These are phyloP conservation scores for Scutellaria minor DNA, from an alignment of 257 asterid species.

Conservation along the genomic window DNA sequence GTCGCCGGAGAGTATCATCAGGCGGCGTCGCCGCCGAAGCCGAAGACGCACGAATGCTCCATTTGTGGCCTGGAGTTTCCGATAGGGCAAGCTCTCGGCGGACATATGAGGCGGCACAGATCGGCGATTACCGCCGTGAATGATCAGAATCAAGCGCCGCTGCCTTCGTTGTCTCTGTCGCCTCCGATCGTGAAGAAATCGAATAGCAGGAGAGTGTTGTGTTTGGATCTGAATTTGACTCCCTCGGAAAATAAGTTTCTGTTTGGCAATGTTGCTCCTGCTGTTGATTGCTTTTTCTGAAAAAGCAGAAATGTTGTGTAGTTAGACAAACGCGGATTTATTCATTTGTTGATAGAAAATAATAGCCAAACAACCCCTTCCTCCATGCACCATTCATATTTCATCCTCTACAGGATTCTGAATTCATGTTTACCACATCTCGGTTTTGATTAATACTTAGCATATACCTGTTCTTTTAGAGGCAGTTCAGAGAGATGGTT, in stretches of 20 bases:
- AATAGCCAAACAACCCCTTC: conserved; percentile 16
- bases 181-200: conserved; percentile 51
- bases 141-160: conserved; percentile 26
- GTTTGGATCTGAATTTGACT: conserved; percentile 68
- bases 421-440: background rate
- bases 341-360: conserved; percentile 31
- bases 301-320: background rate
- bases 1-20: conserved; percentile 28
- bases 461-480: no score
- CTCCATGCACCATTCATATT: background rate
- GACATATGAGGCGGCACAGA: conserved; percentile 75
- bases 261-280: conserved; percentile 39
- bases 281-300: conserved; percentile 44
- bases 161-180: conserved; percentile 35
- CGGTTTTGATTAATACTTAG: background rate
- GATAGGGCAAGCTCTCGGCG: conserved; percentile 74
- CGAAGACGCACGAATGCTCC: conserved; percentile 63
- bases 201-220: conserved; percentile 48
- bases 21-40: conserved; percentile 52
- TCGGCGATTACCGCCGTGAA: background rate
- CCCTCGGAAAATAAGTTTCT: conserved; percentile 58
- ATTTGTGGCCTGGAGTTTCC: conserved; percentile 64
- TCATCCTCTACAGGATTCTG: conserved; percentile 20
- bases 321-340: conserved; percentile 12
- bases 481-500: no score